phyloP scores from a whole-genome alignment of 495 filamentous ascomycete genomes.

The Aspergillus bertholletiae region DNA sequence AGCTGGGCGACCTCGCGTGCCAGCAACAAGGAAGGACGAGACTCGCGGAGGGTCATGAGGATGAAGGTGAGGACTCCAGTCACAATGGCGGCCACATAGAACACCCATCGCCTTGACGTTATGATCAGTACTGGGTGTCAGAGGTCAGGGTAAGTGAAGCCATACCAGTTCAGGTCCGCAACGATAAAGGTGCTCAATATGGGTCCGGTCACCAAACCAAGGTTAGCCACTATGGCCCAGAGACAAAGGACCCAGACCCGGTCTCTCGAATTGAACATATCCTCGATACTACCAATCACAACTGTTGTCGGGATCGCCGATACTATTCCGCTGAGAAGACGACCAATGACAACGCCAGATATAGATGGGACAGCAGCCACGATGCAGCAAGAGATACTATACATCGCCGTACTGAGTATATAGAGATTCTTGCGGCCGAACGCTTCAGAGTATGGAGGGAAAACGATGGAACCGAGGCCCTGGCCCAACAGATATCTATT shows the following conservation, averaged over 20 bases:
- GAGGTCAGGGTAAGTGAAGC: not conserved
- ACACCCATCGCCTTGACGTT: constrained; percentile 28
- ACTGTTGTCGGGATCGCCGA: constrained; percentile 51
- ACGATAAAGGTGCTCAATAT: constrained; percentile 43
- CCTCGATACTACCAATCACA: constrained; percentile 50
- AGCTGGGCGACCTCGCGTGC: constrained; percentile 28
- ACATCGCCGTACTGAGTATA: constrained; percentile 40
- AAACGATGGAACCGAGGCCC: constrained; percentile 44
- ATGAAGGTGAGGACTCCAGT: constrained; percentile 30
- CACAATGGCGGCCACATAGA: constrained; percentile 40
- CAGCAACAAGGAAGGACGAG: constrained; percentile 40
- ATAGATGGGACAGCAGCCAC: constrained; percentile 37
- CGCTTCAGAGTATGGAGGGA: constrained; percentile 49
- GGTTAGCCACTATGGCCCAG: constrained; percentile 42
- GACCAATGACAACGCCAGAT: constrained; percentile 35
- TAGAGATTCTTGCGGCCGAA: constrained; percentile 52
- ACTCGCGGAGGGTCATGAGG: constrained; percentile 37
- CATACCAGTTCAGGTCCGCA: constrained; percentile 31
- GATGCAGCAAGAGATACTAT: constrained; percentile 38
- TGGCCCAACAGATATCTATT: constrained; percentile 48
- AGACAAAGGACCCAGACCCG: constrained; percentile 48
- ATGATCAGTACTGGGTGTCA: constrained; percentile 22
- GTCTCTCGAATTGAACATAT: constrained; percentile 45
- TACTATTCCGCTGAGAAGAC: constrained; percentile 42
- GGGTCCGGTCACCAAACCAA: constrained; percentile 43